Conservation (phyloP, 768 basidiomycete species). For the Russula sp. region DNA sequence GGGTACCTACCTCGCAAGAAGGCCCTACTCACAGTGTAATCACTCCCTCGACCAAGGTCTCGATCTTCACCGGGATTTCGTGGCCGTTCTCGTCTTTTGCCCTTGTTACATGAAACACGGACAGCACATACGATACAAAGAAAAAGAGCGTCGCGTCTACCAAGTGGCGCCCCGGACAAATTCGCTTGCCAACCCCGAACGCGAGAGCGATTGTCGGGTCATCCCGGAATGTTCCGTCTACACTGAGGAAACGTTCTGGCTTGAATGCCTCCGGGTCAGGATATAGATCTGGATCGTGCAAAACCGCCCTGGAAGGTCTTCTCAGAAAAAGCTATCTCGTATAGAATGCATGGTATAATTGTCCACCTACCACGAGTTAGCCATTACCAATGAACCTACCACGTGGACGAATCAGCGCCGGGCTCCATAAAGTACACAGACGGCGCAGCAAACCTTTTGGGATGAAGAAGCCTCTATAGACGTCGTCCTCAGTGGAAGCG, state of each 20-base stretch:
- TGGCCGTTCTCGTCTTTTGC: constrained; percentile 1
- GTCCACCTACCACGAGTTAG: not conserved
- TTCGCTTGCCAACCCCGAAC: constrained; percentile 3
- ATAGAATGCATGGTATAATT: not conserved
- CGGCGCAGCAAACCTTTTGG: constrained; percentile 9
- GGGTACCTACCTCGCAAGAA: not conserved
- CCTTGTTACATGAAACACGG: not conserved
- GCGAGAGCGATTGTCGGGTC: not conserved
- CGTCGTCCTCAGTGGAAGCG: constrained; percentile 1
- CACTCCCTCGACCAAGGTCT: not conserved
- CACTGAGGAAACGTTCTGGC: not conserved
- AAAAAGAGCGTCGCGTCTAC: constrained; percentile 8
- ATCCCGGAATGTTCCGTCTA: not conserved
- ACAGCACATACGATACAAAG: not conserved
- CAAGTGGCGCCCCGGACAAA: constrained; percentile 13
- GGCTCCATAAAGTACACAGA: not conserved
- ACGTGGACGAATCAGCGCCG: not conserved
- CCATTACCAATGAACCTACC: not conserved
- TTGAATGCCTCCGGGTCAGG: constrained; percentile 9
- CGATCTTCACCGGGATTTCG: constrained; percentile 1
- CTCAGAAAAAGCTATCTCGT: not conserved
- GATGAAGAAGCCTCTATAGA: constrained; percentile 11
- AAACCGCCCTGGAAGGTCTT: constrained; percentile 3
- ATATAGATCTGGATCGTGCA: constrained; percentile 3
- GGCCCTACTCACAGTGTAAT: not conserved